Evolutionary conservation across 495 filamentous ascomycete genomes (phyloP).

Genomic region (Annulohypoxylon moriforme): DNA sequence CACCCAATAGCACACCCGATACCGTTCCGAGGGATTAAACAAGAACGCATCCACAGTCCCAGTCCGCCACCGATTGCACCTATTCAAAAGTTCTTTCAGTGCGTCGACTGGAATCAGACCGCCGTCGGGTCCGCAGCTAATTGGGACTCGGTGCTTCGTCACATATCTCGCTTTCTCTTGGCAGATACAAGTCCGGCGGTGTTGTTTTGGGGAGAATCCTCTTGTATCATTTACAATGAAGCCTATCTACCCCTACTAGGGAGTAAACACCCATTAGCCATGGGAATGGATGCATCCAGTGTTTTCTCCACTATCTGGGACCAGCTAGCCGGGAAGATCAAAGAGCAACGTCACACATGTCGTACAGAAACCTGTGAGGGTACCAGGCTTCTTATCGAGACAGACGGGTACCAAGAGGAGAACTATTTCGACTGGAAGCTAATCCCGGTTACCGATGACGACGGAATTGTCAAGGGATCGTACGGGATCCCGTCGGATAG

Average conservation of each 20-base stretch:
- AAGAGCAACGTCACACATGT: slow-evolving; percentile 36
- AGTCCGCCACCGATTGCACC: not conserved
- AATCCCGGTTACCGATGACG: slow-evolving; percentile 66
- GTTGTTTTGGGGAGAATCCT: slow-evolving; percentile 58
- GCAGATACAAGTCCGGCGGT: slow-evolving; percentile 42
- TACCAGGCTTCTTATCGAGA: slow-evolving; percentile 61
- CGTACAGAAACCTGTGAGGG: slow-evolving; percentile 51
- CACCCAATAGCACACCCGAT: not conserved
- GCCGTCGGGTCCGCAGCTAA: slow-evolving; percentile 7
- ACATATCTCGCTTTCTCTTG: slow-evolving; percentile 39
- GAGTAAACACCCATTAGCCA: slow-evolving; percentile 50
- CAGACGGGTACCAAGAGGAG: slow-evolving; percentile 66
- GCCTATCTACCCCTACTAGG: slow-evolving; percentile 56
- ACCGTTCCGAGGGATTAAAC: not conserved
- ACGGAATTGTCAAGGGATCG: slow-evolving; percentile 57
- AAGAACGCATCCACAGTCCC: not conserved
- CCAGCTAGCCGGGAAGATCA: slow-evolving; percentile 50
- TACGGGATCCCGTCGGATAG: slow-evolving; percentile 70
- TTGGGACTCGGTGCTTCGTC: slow-evolving; percentile 30
- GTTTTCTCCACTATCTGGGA: slow-evolving; percentile 51
- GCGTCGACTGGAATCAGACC: slow-evolving; percentile 28
- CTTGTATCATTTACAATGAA: slow-evolving; percentile 60
- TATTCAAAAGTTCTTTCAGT: slow-evolving; percentile 5
- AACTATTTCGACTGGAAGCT: slow-evolving; percentile 72
- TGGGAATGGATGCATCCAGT: slow-evolving; percentile 54